These are phyloP conservation scores for Pyrenochaeta sp. DNA, from an alignment of 2,329 filamentous ascomycete species.

Conservation along the genomic window DNA sequence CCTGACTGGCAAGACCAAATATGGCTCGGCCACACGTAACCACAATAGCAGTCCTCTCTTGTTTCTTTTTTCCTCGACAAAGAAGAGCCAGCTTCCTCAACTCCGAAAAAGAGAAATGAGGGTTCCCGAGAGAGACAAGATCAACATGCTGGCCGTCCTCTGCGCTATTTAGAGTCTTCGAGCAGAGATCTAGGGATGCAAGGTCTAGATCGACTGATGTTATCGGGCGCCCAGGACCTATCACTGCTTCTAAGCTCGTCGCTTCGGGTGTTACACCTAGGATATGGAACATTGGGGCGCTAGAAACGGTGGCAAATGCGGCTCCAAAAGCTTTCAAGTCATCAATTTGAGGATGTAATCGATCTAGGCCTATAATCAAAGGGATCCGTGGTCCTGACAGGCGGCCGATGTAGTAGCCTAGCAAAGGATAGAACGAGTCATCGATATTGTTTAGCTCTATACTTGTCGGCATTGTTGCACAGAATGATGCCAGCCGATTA, in stretches of 20 bases:
- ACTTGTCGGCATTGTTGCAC: background rate
- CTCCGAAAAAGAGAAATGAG: slow-evolving; percentile 55
- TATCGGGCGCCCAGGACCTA: background rate
- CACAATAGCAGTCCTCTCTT: slow-evolving; percentile 3
- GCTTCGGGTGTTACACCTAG: slow-evolving; percentile 53
- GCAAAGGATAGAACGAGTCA: slow-evolving; percentile 51
- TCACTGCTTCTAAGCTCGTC: background rate
- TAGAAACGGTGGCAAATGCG: slow-evolving; percentile 55
- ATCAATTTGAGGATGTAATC: slow-evolving; percentile 25
- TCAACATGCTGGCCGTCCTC: slow-evolving; percentile 31
- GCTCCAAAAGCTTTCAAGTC: slow-evolving; percentile 57
- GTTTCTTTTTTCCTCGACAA: slow-evolving; percentile 33
- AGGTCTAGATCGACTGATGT: background rate
- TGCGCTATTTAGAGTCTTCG: background rate
- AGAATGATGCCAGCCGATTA: slow-evolving; percentile 22
- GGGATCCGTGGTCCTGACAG: slow-evolving; percentile 46
- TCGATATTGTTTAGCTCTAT: slow-evolving; percentile 22
- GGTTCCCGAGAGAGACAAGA: slow-evolving; percentile 57
- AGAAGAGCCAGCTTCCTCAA: slow-evolving; percentile 44
- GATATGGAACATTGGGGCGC: slow-evolving; percentile 58
- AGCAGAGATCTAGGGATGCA: background rate
- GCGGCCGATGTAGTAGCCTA: slow-evolving; percentile 52
- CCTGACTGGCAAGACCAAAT: slow-evolving; percentile 28
- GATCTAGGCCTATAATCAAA: slow-evolving; percentile 48
- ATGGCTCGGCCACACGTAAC: slow-evolving; percentile 25